Conservation (phyloP, 2,329 filamentous ascomycete species). For the Botrytis galanthina region DNA sequence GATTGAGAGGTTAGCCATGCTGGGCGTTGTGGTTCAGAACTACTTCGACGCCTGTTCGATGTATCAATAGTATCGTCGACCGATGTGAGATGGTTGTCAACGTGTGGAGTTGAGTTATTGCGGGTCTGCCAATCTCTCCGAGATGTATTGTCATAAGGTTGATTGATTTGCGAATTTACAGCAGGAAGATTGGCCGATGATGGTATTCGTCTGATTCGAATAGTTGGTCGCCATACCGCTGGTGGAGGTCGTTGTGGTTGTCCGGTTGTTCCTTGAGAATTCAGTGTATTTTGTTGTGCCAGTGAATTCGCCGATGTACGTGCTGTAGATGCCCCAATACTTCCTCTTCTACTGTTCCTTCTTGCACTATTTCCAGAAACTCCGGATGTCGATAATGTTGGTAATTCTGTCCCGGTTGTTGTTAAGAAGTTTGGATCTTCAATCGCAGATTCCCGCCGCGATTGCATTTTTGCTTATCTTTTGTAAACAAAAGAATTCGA, state of each 20-base stretch:
- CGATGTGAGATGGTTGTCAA: constrained; percentile 8
- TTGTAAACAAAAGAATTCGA: not conserved
- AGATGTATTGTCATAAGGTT: not conserved
- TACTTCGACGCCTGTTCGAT: constrained; percentile 23
- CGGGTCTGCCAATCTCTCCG: constrained; percentile 2
- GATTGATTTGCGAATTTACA: constrained; percentile 8
- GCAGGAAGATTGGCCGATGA: constrained; percentile 11
- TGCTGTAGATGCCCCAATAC: not conserved
- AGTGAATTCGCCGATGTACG: constrained; percentile 15
- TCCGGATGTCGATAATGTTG: constrained; percentile 2
- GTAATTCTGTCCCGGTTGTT: constrained; percentile 6
- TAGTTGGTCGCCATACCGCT: constrained; percentile 29
- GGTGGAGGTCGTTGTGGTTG: constrained; percentile 11
- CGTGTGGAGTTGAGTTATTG: constrained; percentile 14
- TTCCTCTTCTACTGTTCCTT: constrained; percentile 9
- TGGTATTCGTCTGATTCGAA: constrained; percentile 29
- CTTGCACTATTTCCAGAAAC: not conserved
- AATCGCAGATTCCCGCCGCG: constrained; percentile 1
- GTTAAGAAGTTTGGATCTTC: constrained; percentile 13
- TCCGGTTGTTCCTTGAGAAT: not conserved
- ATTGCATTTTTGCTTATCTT: constrained; percentile 16
- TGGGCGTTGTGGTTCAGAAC: constrained; percentile 21
- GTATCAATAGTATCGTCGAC: not conserved
- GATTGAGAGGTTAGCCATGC: constrained; percentile 4
- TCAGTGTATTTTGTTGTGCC: not conserved